phyloP scores from a whole-genome alignment of 1,284 basidiomycete genomes.

The Apiotrichum domesticum region DNA sequence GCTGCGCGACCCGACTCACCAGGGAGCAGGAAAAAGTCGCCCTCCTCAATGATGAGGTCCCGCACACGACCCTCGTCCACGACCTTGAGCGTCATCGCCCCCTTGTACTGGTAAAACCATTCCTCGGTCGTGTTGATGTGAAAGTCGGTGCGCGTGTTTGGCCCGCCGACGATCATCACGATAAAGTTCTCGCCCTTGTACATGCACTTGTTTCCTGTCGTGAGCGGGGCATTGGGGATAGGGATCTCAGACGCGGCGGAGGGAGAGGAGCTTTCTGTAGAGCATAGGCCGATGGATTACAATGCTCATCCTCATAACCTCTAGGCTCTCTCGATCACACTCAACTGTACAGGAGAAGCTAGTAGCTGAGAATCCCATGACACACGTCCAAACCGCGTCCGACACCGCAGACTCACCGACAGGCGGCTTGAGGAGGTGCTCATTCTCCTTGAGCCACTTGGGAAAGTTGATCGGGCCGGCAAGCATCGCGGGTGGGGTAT shows the following conservation, averaged over 20 bases:
- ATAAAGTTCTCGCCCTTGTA: constrained; percentile 78
- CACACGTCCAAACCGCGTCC: too few species aligned
- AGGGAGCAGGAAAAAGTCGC: constrained; percentile 92
- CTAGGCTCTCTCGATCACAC: too few species aligned
- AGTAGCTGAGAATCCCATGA: too few species aligned
- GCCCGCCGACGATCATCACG: constrained; percentile 88
- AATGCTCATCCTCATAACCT: too few species aligned
- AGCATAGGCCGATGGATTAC: too few species aligned
- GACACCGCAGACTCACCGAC: constrained; percentile 51
- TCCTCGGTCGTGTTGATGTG: constrained; percentile 94
- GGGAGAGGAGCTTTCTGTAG: not conserved
- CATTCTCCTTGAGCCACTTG: constrained; percentile 75
- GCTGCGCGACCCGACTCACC: constrained; percentile 52
- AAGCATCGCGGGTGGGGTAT: constrained; percentile 20
- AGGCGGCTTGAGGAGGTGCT: constrained; percentile 72
- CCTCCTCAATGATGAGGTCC: constrained; percentile 85
- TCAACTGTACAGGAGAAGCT: too few species aligned
- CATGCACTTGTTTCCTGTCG: constrained; percentile 68
- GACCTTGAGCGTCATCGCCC: constrained; percentile 78
- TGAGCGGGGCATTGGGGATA: not conserved
- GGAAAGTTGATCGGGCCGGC: constrained; percentile 68
- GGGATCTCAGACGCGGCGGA: not conserved
- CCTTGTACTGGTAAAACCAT: constrained; percentile 95
- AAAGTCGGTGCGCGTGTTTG: constrained; percentile 85
- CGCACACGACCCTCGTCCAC: constrained; percentile 80